phyloP scores from a whole-genome alignment of 2,329 filamentous ascomycete species.

The Pleoardoris graminearum region DNA sequence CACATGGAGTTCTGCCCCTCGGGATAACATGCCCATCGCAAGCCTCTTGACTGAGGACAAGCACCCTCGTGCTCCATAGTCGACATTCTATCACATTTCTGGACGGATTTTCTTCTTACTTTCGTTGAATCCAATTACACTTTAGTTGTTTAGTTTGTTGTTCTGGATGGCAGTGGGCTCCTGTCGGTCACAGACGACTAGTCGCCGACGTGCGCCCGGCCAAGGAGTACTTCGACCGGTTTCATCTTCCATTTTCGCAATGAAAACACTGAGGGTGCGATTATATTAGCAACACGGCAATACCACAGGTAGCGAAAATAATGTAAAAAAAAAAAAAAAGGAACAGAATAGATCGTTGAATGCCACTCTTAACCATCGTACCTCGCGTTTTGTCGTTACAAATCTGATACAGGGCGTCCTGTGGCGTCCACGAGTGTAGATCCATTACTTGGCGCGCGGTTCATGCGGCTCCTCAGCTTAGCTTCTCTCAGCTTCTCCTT shows the following conservation, averaged over 20 bases:
- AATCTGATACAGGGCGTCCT: conserved; percentile 6
- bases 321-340: too few species aligned
- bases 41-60: conserved; percentile 46
- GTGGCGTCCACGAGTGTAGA: neutral
- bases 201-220: neutral
- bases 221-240: neutral
- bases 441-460: conserved; percentile 10
- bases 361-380: conserved; percentile 1
- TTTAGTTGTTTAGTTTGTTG: conserved; percentile 2
- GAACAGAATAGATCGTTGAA: neutral
- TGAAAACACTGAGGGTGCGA: neutral
- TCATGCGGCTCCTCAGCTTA: conserved; percentile 5
- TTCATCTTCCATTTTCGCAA: neutral
- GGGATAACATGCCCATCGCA: conserved; percentile 46
- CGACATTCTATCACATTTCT: neutral
- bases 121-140: conserved; percentile 26
- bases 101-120: conserved; percentile 23
- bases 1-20: conserved; percentile 43
- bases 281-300: neutral
- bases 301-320: conserved; percentile 6
- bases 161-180: neutral
- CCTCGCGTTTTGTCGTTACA: neutral
- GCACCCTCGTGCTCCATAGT: conserved; percentile 30
- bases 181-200: neutral
- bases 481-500: too few species aligned